Evolutionary conservation across 768 basidiomycete genomes (phyloP), one percentile per base, ranked within the genome.

Genomic region (Boletus subparvulus): DNA sequence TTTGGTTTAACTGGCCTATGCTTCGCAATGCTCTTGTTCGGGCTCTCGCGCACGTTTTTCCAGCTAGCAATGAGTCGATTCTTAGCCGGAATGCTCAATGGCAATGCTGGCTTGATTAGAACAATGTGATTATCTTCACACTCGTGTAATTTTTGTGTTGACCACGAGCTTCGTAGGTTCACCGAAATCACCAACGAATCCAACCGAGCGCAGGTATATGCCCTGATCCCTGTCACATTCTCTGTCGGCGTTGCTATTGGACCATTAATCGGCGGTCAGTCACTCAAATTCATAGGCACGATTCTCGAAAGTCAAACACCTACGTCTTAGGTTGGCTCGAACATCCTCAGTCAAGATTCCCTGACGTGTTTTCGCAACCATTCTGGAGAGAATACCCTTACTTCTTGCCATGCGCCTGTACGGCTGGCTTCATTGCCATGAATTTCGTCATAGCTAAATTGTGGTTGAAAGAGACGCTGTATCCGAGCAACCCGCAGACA

Each of bases 351-450:
- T 77, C 81, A 50, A 75, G 73, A 17, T 83, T 80, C 59, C 81
- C 82, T 8, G 26, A 50, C 4, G 51, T 77, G 2, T 83, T 85
- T 60, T 59, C 70, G 33, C 72, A 68, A 41, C 65, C 71, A 14
- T 82, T 84, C 61, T 75, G 80, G 68, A 72, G 70, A 47, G 70
- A 73, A 46, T 79, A 81, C 58, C 83, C 83, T 2, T 69, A 78
- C 75, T 58, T 80, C 70, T 52, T 80, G 71, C 50, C 37, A 74
- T 75, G 21, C 58, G 77, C 82, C 17, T 36, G 42, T 16, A 40
- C 60, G 30, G 60, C 59, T 37, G 39, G 10, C 28, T 61, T 54
- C 19, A 16, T 61, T n/a, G 44, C 44, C 3, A 16, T 42, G 12
- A 47, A 54, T 28, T 58, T 64, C 50, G 17, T 60, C 9, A n/a